Evolutionary conservation across 192 early-diverging fungal species (phyloP).

Genomic region (Gonapodya prolifera): DNA sequence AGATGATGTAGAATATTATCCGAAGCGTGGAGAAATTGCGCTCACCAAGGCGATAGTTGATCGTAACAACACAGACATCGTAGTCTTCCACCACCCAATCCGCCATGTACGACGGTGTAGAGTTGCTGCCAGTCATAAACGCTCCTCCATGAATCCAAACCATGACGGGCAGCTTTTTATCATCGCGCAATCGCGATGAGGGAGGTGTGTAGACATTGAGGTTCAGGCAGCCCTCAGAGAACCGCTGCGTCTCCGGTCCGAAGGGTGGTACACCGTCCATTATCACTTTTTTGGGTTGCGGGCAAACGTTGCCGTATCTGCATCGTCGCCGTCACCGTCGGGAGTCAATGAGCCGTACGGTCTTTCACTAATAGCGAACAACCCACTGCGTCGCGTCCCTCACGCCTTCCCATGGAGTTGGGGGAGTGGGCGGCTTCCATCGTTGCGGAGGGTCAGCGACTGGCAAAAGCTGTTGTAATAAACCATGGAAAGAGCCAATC

Average conservation of each 20-base stretch:
- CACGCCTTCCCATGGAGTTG: not conserved
- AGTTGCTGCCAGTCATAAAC: slow-evolving; percentile 22
- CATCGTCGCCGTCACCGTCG: too few relatives aligned
- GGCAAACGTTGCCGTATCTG: not conserved
- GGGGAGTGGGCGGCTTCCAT: not conserved
- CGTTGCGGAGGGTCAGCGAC: not conserved
- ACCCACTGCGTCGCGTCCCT: not conserved
- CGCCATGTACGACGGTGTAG: slow-evolving; percentile 19
- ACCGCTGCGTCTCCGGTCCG: not conserved
- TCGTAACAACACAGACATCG: slow-evolving; percentile 26
- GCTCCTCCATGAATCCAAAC: slow-evolving; percentile 48
- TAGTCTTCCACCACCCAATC: not conserved
- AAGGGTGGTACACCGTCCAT: not conserved
- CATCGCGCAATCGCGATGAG: not conserved
- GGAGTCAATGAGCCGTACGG: not conserved
- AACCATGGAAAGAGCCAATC: not conserved
- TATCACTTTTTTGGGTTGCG: not conserved
- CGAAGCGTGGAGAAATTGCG: slow-evolving; percentile 2
- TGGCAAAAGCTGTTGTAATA: not conserved
- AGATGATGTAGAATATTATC: not conserved
- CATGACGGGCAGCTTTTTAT: slow-evolving; percentile 33
- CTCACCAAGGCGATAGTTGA: slow-evolving; percentile 48
- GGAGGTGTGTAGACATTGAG: slow-evolving; percentile 38
- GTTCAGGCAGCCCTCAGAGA: slow-evolving; percentile 37
- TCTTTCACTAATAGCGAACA: not conserved